These are phyloP conservation scores for Clitopilus passeckerianus DNA, from an alignment of 768 basidiomycete species.

Conservation along the genomic window DNA sequence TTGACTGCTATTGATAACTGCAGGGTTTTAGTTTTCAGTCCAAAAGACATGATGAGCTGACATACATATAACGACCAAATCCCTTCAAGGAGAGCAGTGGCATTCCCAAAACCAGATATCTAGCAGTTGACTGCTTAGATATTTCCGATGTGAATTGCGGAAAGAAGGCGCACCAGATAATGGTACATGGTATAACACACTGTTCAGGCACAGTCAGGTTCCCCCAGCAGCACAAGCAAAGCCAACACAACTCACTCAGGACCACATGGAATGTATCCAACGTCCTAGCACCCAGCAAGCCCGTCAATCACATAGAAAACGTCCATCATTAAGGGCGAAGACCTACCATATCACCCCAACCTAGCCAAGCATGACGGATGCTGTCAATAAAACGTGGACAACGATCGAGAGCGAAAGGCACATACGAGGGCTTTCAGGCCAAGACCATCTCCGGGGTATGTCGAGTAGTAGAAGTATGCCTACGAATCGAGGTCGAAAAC, in stretches of 20 bases:
- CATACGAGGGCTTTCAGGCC: constrained; percentile 30
- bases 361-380: constrained; percentile 11
- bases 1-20: constrained; percentile 34
- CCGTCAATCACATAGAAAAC: background rate
- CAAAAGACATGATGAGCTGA: background rate
- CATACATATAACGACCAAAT: constrained; percentile 35
- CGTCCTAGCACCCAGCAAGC: constrained; percentile 19
- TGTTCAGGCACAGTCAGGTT: constrained; percentile 9
- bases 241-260: constrained; percentile 24
- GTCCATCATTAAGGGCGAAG: background rate
- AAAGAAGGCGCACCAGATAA: constrained; percentile 29
- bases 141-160: background rate
- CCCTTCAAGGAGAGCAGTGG: constrained; percentile 22
- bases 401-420: background rate
- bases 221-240: background rate
- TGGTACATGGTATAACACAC: constrained; percentile 38
- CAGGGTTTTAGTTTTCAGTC: background rate
- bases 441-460: constrained; percentile 30
- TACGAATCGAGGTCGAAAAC: constrained; percentile 8
- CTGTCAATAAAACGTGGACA: background rate
- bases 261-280: constrained; percentile 36
- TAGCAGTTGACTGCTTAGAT: constrained; percentile 9
- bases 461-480: constrained; percentile 38
- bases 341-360: constrained; percentile 30
- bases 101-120: constrained; percentile 33